Conservation (phyloP, 2,329 filamentous ascomycete species). For the Alternaria panax region DNA sequence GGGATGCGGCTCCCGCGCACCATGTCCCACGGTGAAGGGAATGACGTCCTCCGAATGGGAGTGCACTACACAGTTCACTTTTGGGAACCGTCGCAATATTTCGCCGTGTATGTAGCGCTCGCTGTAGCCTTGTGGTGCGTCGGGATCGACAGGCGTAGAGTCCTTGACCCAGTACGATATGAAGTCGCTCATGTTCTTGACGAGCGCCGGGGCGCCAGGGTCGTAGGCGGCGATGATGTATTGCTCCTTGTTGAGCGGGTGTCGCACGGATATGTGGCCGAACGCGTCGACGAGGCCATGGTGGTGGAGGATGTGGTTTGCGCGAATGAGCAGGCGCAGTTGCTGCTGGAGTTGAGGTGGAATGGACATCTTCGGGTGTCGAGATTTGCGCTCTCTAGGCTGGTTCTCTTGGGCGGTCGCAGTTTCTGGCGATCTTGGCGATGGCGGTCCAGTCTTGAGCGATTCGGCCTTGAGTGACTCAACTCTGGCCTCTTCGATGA, state of each 20-base stretch:
- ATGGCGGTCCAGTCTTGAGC: not conserved
- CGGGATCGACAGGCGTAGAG: constrained; percentile 52
- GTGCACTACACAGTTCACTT: constrained; percentile 53
- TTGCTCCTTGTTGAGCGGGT: constrained; percentile 53
- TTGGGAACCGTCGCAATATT: constrained; percentile 49
- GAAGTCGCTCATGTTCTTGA: constrained; percentile 55
- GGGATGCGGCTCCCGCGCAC: constrained; percentile 19
- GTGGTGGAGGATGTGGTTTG: constrained; percentile 60
- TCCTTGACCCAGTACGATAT: constrained; percentile 57
- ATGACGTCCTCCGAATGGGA: constrained; percentile 51
- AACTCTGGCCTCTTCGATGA: not conserved
- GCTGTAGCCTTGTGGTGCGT: constrained; percentile 48
- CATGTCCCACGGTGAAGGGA: constrained; percentile 48
- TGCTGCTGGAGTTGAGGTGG: constrained; percentile 25
- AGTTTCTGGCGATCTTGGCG: not conserved
- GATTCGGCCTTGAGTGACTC: not conserved
- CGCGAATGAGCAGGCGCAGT: constrained; percentile 34
- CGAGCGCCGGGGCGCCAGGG: constrained; percentile 56
- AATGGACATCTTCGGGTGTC: constrained; percentile 6
- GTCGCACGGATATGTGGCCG: constrained; percentile 61
- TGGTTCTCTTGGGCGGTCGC: not conserved
- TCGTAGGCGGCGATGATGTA: constrained; percentile 60
- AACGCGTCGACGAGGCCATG: constrained; percentile 61
- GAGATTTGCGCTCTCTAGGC: not conserved
- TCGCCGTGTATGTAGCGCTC: constrained; percentile 56